These are phyloP conservation scores for Blastocystis sp. DNA, from an alignment of 352 stramenopile species.

Conservation along the genomic window DNA sequence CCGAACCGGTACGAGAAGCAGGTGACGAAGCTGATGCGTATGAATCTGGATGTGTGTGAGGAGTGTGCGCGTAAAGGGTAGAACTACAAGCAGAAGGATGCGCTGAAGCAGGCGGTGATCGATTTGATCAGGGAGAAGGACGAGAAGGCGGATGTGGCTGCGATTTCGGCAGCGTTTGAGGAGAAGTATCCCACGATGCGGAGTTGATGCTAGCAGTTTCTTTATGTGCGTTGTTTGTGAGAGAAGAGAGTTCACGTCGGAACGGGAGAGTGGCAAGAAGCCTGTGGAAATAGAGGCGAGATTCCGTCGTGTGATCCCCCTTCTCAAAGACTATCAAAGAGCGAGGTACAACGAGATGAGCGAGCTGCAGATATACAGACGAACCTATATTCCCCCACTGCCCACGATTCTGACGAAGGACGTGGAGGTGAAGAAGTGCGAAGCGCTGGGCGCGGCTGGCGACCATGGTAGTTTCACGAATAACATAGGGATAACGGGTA, in stretches of 20 bases:
- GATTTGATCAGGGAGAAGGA: constrained; percentile 14
- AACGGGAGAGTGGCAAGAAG: too few relatives aligned
- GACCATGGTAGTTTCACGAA: background rate
- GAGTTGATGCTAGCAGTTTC: too few relatives aligned
- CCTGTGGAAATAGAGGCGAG: background rate
- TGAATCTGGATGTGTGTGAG: constrained; percentile 15
- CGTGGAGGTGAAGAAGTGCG: constrained; percentile 29
- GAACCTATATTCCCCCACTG: constrained; percentile 56
- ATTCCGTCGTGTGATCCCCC: constrained; percentile 21
- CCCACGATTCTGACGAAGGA: constrained; percentile 41
- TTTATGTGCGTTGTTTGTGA: too few relatives aligned
- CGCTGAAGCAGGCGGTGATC: constrained; percentile 19
- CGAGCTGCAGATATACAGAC: constrained; percentile 56
- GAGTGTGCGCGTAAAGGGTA: background rate
- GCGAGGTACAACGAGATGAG: constrained; percentile 31
- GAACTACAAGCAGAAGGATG: constrained; percentile 18
- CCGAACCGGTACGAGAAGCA: constrained; percentile 11
- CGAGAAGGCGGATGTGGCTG: background rate
- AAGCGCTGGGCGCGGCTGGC: constrained; percentile 26
- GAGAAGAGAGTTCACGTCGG: too few relatives aligned
- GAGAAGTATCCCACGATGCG: background rate
- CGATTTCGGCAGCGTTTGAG: constrained; percentile 4
- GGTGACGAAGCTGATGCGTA: constrained; percentile 1
- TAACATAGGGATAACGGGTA: background rate
- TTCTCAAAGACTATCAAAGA: background rate